phyloP scores from a whole-genome alignment of 2,329 filamentous ascomycete species.

The Mycogone perniciosa region DNA sequence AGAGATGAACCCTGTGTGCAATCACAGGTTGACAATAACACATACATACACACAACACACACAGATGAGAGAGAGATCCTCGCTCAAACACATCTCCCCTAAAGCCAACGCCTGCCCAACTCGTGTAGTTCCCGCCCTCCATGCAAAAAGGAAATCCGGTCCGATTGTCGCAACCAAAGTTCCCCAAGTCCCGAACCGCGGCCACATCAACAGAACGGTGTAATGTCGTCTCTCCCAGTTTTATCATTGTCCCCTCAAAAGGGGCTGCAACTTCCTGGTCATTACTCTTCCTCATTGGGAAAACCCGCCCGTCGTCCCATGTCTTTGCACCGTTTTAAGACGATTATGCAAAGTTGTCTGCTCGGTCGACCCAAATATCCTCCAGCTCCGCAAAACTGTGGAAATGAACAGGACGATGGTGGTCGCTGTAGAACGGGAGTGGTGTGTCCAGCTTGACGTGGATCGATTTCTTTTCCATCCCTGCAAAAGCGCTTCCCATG shows the following conservation, averaged over 20 bases:
- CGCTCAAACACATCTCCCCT: not conserved
- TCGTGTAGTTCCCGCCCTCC: not conserved
- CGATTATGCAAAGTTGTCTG: constrained; percentile 81
- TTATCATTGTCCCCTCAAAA: not conserved
- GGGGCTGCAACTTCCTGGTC: not conserved
- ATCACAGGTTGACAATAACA: not conserved
- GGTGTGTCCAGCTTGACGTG: constrained; percentile 94
- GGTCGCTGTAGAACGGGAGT: constrained; percentile 80
- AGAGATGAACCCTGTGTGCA: not conserved
- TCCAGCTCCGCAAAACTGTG: constrained; percentile 96
- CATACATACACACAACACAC: not conserved
- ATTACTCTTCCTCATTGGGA: not conserved
- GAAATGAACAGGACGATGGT: constrained; percentile 92
- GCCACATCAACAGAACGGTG: not conserved
- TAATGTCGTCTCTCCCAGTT: not conserved
- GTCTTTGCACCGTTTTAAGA: not conserved
- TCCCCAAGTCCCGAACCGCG: not conserved
- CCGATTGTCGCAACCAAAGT: not conserved
- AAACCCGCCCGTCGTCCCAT: not conserved
- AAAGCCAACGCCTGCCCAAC: constrained; percentile 6
- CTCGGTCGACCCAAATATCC: constrained; percentile 90
- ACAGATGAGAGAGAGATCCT: not conserved
- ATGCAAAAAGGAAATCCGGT: not conserved
- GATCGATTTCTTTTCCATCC: constrained; percentile 83
- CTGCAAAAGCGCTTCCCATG: constrained; percentile 83